Evolutionary conservation across 768 basidiomycete species (phyloP).

Genomic region (Dentipellis fragilis): DNA sequence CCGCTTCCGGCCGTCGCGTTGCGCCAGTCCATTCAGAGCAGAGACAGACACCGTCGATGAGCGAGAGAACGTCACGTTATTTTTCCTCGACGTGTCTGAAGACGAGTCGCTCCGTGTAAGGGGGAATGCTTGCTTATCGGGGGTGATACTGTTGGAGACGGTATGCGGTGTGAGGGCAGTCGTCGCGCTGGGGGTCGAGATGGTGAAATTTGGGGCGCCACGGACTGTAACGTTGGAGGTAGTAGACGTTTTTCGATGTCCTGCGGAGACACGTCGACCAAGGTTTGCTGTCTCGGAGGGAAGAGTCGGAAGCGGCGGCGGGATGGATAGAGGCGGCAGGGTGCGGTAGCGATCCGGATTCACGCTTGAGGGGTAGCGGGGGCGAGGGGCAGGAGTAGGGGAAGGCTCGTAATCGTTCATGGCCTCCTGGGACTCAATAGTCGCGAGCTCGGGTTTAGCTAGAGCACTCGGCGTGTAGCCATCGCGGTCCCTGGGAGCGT

Average conservation of each 20-base stretch:
- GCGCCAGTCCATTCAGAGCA: conserved; percentile 44
- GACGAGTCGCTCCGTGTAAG: conserved; percentile 16
- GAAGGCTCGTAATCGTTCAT: conserved; percentile 33
- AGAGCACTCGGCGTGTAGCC: conserved; percentile 25
- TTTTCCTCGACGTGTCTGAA: conserved; percentile 21
- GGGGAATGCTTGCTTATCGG: conserved; percentile 19
- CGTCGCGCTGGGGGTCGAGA: conserved; percentile 45
- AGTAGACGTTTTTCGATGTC: conserved; percentile 33
- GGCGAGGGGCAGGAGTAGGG: conserved; percentile 33
- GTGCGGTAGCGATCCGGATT: conserved; percentile 32
- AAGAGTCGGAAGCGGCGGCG: conserved; percentile 47
- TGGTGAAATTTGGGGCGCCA: conserved; percentile 32
- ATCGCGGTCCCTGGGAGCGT: conserved; percentile 47
- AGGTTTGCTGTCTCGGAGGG: conserved; percentile 43
- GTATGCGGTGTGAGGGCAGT: conserved; percentile 62
- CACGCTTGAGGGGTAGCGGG: conserved; percentile 22
- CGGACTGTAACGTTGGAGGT: conserved; percentile 38
- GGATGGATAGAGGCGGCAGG: conserved; percentile 41
- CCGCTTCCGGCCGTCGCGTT: conserved; percentile 34
- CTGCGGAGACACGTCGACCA: conserved; percentile 14
- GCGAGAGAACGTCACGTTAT: conserved; percentile 54
- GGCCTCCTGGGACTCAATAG: conserved; percentile 21
- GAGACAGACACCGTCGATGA: conserved; percentile 46
- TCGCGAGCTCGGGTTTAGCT: conserved; percentile 9
- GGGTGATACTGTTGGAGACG: conserved; percentile 32